Evolutionary conservation across 73 alveolate genomes (phyloP).

Genomic region (Stentor coeruleus): DNA sequence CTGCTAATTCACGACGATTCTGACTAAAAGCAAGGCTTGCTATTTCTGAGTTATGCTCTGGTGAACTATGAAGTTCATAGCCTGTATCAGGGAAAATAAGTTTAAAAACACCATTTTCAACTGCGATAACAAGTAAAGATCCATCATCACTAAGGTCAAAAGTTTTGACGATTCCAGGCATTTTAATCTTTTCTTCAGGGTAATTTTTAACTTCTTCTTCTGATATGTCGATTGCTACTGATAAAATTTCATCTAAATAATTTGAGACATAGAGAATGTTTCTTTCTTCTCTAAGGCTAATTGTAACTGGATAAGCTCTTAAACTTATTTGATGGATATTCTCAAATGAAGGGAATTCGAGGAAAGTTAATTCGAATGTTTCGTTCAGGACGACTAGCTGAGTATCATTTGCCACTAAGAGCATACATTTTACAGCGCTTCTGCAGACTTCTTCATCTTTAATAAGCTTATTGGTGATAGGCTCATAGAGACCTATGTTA

Average conservation of each 20-base stretch:
- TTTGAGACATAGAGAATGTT: neutral
- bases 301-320: neutral
- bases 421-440: neutral
- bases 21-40: neutral
- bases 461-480: neutral
- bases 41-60: neutral
- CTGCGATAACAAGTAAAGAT: neutral
- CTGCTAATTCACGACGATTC: neutral
- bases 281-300: neutral
- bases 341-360: neutral
- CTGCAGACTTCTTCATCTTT: neutral
- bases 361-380: neutral
- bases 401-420: neutral
- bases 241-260: neutral
- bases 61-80: neutral
- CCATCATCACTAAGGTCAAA: conserved; percentile 1
- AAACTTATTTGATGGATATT: neutral
- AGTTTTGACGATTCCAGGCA: neutral
- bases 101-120: neutral
- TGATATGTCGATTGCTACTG: neutral
- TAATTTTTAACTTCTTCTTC: neutral
- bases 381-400: neutral
- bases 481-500: neutral
- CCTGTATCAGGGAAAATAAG: neutral
- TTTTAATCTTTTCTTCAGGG: neutral